Percentiles rank a stretch among this genome's conserved stretches.
phyloP scores from a whole-genome alignment of 2,329 filamentous ascomycete genomes.

The Calonectria ilicicola region DNA sequence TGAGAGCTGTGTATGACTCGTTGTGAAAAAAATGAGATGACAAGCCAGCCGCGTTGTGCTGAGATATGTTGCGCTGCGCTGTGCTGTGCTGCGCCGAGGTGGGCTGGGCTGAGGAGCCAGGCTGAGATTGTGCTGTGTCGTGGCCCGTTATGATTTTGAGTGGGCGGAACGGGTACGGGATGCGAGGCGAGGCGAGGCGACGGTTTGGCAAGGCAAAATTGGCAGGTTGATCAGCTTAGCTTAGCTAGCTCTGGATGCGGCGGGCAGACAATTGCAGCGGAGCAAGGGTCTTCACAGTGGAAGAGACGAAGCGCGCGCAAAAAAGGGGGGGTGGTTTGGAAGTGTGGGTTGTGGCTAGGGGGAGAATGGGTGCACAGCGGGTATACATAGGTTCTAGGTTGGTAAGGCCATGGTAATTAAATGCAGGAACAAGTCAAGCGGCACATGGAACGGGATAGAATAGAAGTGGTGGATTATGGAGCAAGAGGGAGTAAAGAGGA shows the following conservation, averaged over 20 bases:
- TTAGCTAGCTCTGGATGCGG: constrained; percentile 22
- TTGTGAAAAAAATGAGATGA: constrained; percentile 30
- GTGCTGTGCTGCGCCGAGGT: constrained; percentile 29
- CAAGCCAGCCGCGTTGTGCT: constrained; percentile 22
- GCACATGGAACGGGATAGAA: constrained; percentile 23
- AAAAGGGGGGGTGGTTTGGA: constrained; percentile 29
- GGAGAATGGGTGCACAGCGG: constrained; percentile 17
- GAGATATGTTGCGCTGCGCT: constrained; percentile 17
- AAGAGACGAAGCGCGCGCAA: constrained; percentile 28
- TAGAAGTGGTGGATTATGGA: constrained; percentile 31
- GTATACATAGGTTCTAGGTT: constrained; percentile 19
- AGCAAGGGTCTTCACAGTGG: constrained; percentile 12
- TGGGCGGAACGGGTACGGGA: constrained; percentile 36
- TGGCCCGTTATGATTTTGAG: constrained; percentile 16
- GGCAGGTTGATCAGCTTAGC: constrained; percentile 20
- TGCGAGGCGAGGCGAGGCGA: constrained; percentile 36
- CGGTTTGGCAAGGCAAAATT: constrained; percentile 22
- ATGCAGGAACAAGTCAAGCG: constrained; percentile 36
- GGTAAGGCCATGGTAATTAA: constrained; percentile 28
- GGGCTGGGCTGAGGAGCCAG: constrained; percentile 19
- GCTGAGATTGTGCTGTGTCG: constrained; percentile 32
- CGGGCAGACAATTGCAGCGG: constrained; percentile 9
- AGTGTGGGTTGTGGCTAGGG: constrained; percentile 35
- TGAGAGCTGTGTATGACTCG: constrained; percentile 7
- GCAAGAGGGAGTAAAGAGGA: constrained; percentile 25